Conservation (phyloP, 257 asterid genomes). For the Mitragyna speciosa region DNA sequence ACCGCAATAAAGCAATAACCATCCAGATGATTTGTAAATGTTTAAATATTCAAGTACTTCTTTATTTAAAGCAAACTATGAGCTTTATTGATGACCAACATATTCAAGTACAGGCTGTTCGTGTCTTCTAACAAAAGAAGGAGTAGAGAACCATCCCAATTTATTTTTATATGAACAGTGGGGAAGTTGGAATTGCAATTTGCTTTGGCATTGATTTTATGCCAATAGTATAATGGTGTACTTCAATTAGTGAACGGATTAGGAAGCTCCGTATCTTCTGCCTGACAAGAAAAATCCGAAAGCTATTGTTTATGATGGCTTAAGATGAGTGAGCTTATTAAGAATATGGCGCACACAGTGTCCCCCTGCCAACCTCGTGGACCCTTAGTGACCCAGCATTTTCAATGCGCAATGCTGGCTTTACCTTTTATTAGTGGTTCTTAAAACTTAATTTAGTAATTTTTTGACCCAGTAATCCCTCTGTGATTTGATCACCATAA, state of each 20-base stretch:
- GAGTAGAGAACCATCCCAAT: background rate
- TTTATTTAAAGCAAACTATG: too few relatives aligned
- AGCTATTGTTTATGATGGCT: slow-evolving; percentile 9
- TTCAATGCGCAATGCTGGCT: background rate
- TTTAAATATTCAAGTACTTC: too few relatives aligned
- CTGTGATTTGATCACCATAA: background rate
- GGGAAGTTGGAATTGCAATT: slow-evolving; percentile 4
- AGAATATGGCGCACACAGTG: background rate
- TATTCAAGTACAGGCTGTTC: background rate
- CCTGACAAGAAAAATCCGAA: slow-evolving; percentile 11
- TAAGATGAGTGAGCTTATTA: background rate
- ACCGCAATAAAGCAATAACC: background rate
- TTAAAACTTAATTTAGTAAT: background rate
- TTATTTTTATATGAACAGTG: background rate
- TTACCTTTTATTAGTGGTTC: background rate
- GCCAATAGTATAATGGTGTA: background rate
- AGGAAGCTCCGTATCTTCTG: slow-evolving; percentile 15
- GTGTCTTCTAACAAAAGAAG: background rate
- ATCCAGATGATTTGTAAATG: too few relatives aligned
- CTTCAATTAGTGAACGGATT: background rate
- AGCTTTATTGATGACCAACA: too few relatives aligned
- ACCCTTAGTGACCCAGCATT: background rate
- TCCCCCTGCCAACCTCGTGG: slow-evolving; percentile 1
- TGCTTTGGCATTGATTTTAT: background rate
- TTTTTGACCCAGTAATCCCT: background rate